Evolutionary conservation across 1,284 basidiomycete species (phyloP).

Genomic region (Ustilago hordei): DNA sequence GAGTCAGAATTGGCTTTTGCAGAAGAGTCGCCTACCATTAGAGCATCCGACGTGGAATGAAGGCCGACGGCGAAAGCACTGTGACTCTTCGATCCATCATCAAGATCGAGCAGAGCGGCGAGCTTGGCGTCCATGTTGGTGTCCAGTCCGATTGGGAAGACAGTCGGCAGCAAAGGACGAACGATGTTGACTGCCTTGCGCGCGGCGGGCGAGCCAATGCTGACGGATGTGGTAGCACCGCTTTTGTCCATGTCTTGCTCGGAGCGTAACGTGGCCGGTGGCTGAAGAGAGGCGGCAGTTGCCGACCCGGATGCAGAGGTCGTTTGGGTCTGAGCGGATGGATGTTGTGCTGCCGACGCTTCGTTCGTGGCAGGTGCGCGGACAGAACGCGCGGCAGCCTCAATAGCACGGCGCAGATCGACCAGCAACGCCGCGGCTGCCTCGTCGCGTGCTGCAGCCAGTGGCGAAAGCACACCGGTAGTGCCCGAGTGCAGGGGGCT

Average conservation of each 20-base stretch:
- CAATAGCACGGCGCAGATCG: slow-evolving; percentile 62
- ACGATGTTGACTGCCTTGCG: slow-evolving; percentile 55
- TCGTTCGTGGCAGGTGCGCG: slow-evolving; percentile 10
- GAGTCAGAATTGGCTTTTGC: background rate
- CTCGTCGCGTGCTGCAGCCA: slow-evolving; percentile 39
- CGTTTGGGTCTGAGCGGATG: background rate
- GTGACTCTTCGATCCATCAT: slow-evolving; percentile 1
- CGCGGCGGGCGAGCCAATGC: slow-evolving; percentile 35
- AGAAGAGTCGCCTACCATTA: slow-evolving; percentile 25
- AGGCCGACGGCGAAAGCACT: slow-evolving; percentile 27
- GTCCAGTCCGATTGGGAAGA: slow-evolving; percentile 51
- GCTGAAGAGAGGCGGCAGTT: slow-evolving; percentile 6
- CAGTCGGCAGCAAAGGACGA: slow-evolving; percentile 52
- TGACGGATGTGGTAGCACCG: slow-evolving; percentile 4
- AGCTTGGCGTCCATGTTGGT: slow-evolving; percentile 33
- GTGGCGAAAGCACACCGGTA: slow-evolving; percentile 50
- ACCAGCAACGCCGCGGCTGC: slow-evolving; percentile 51
- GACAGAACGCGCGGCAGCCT: slow-evolving; percentile 55
- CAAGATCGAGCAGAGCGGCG: slow-evolving; percentile 28
- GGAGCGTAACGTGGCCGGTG: slow-evolving; percentile 9
- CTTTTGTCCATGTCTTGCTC: slow-evolving; percentile 22
- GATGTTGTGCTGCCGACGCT: background rate
- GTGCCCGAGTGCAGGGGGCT: slow-evolving; percentile 40
- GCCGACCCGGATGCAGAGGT: slow-evolving; percentile 5
- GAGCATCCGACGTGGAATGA: slow-evolving; percentile 26